These are phyloP conservation scores for Xylariaceae sp. DNA, from an alignment of 2,329 filamentous ascomycete genomes.

Conservation along the genomic window DNA sequence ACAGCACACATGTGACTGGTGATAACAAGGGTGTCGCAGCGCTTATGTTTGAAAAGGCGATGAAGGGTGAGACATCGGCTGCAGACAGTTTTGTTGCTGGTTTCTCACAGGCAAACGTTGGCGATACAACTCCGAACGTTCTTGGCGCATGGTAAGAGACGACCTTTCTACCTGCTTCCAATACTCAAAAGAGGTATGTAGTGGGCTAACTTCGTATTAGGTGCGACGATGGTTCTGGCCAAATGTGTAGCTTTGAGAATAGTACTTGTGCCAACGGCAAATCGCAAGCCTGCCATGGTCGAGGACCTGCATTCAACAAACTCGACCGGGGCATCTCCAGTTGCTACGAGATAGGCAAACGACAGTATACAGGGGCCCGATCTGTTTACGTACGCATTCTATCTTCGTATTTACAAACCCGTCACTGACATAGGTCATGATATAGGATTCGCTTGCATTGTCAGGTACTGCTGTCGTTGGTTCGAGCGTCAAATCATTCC, in stretches of 20 bases:
- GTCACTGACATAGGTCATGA: constrained; percentile 4
- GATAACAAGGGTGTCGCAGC: constrained; percentile 94
- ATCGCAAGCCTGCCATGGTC: constrained; percentile 54
- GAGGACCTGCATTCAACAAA: constrained; percentile 60
- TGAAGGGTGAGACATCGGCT: constrained; percentile 48
- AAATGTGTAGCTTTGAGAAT: constrained; percentile 65
- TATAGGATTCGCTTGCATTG: constrained; percentile 15
- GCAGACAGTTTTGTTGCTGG: constrained; percentile 72
- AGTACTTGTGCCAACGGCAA: constrained; percentile 70
- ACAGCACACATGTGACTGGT: constrained; percentile 82
- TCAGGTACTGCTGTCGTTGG: constrained; percentile 50
- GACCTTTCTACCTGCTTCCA: background rate
- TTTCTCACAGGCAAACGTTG: constrained; percentile 87
- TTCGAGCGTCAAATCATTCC: constrained; percentile 67
- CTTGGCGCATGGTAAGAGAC: constrained; percentile 61
- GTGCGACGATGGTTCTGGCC: constrained; percentile 74
- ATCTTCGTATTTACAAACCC: background rate
- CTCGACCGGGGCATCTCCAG: constrained; percentile 67
- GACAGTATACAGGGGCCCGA: constrained; percentile 59
- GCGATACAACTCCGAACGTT: constrained; percentile 81
- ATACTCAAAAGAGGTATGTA: background rate
- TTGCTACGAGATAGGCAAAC: constrained; percentile 68
- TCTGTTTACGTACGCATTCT: constrained; percentile 35
- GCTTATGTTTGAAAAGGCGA: constrained; percentile 70
- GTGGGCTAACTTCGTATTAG: constrained; percentile 11